These are phyloP conservation scores for Neospora caninum DNA, from an alignment of 169 alveolate genomes.

Conservation along the genomic window DNA sequence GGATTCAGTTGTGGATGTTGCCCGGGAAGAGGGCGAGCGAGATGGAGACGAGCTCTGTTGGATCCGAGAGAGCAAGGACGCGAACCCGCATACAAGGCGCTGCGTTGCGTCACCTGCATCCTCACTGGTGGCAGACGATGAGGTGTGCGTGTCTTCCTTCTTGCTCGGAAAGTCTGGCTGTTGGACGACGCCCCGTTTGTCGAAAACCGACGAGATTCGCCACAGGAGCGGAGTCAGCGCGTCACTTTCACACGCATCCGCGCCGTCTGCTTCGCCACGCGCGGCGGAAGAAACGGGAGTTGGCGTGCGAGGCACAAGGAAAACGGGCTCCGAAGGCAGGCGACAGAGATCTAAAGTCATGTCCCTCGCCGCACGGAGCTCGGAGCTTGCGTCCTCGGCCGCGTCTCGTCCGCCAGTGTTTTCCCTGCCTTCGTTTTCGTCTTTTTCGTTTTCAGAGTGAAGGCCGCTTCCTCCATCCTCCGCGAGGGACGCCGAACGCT, in stretches of 20 bases:
- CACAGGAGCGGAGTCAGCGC: not conserved
- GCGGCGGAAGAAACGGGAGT: not conserved
- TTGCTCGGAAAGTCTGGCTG: not conserved
- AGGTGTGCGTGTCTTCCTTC: not conserved
- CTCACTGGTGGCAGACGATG: not conserved
- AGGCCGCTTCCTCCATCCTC: too few relatives aligned
- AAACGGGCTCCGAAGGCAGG: conserved; percentile 17
- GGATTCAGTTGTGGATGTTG: not conserved
- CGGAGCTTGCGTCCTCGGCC: not conserved
- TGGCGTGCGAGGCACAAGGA: not conserved
- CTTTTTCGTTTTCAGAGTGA: too few relatives aligned
- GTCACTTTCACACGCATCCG: not conserved
- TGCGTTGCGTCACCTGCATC: not conserved
- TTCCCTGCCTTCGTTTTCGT: too few relatives aligned
- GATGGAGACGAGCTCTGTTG: not conserved
- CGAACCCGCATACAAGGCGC: not conserved
- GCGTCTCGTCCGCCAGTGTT: not conserved
- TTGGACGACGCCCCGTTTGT: not conserved
- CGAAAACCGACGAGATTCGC: not conserved
- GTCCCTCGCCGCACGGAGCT: not conserved
- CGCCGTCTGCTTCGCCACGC: not conserved
- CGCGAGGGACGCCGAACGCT: too few relatives aligned
- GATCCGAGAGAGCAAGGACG: not conserved
- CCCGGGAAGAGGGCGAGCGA: not conserved
- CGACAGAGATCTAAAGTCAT: not conserved